Conservation (phyloP, 805 yeast species). For the Pichia kluyveri region DNA sequence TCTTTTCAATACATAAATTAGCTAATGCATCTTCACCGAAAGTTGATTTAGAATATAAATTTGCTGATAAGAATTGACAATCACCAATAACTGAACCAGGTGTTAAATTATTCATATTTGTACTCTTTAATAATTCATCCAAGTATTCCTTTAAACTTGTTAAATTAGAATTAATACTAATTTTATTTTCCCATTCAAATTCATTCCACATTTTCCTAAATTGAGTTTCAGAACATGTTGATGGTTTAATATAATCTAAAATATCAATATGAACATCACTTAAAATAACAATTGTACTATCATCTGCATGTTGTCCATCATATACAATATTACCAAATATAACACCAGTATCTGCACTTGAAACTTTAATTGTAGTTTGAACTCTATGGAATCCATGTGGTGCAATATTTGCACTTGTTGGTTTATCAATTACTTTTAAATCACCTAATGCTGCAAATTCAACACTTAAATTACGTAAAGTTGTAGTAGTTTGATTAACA, state of each 20-base stretch:
- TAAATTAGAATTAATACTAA: conserved; percentile 68
- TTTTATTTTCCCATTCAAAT: conserved; percentile 99
- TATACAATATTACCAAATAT: conserved; percentile 95
- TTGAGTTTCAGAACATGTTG: conserved; percentile 76
- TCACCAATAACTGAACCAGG: conserved; percentile 87
- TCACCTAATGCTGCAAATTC: conserved; percentile 97
- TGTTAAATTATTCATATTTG: conserved; percentile 91
- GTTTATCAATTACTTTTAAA: conserved; percentile 86
- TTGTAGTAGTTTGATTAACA: conserved; percentile 88
- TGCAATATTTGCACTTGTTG: conserved; percentile 81
- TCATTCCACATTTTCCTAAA: conserved; percentile 99
- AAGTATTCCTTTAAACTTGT: conserved; percentile 67
- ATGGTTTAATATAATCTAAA: conserved; percentile 95
- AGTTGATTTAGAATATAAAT: conserved; percentile 81
- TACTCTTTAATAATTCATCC: conserved; percentile 65
- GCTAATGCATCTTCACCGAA: conserved; percentile 98
- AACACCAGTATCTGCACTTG: conserved; percentile 97
- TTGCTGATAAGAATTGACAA: conserved; percentile 89
- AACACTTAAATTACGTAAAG: conserved; percentile 83
- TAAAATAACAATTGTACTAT: conserved; percentile 80
- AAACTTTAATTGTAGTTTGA: conserved; percentile 84
- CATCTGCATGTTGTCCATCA: conserved; percentile 91
- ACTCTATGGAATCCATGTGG: conserved; percentile 96
- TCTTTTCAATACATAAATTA: conserved; percentile 85
- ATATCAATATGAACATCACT: conserved; percentile 94